Evolutionary conservation across 1,284 basidiomycete genomes (phyloP), one percentile per base, ranked within the genome.

Genomic region (Gomphus sp.): DNA sequence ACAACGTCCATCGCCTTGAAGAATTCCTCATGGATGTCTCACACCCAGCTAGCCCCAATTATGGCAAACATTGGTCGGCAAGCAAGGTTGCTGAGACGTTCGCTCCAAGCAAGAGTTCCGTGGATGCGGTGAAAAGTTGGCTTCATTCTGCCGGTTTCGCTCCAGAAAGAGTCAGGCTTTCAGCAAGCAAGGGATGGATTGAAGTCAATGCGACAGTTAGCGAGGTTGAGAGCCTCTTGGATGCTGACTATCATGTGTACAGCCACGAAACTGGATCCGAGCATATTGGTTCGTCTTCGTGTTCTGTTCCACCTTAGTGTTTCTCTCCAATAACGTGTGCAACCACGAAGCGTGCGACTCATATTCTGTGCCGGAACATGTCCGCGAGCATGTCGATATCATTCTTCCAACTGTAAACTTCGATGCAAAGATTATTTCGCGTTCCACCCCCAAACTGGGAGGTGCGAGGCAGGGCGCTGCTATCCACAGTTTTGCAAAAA

Each of bases 381-480:
- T 81, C 55, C 64, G 70, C 33, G 67, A 69, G 22, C 76, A 79
- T 62, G 68, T 81, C 61, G 78, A 80, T 56, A 62, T 81, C 50
- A 71, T 81, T 50, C 71, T 72, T 0, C 79, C 79, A 3, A 74
- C 78, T 5, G 68, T 80, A 33, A 76, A 80, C 65, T 80, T 80
- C 61, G 66, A 68, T 36, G 41, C 52, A 16, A 55, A 34, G 37
- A 16, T 59, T 41, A 2, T 34, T 14, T 50, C 57, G 14, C 57
- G 59, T 18, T 44, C 49, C 18, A 47, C 25, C 43, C 58, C 52
- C 12, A 37, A 34, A 64, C 50, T 41, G 7, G 10, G 18, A 8
- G 39, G 5, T 3, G 31, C 28, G 33, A 36, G 4, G 28, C 5
- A 43, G n/a, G 34, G 58, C 43, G 37, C 43, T 18, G 31, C 36